phyloP scores from a whole-genome alignment of 2,329 filamentous ascomycete genomes.

The Phialocephala subalpina region DNA sequence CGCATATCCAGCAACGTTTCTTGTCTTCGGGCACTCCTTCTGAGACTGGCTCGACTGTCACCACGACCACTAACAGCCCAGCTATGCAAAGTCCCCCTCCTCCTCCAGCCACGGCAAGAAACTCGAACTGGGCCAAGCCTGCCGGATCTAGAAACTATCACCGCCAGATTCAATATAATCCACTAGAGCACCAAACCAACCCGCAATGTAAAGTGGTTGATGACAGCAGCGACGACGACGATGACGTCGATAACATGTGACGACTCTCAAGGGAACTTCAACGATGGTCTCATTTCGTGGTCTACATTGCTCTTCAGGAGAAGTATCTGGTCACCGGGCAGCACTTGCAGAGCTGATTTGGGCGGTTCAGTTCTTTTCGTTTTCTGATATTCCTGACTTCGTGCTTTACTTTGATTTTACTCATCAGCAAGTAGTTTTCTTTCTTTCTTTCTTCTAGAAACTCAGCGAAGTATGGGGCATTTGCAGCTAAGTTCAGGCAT shows the following conservation, averaged over 20 bases:
- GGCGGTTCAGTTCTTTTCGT: no score
- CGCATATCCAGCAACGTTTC: background rate
- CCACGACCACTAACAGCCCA: background rate
- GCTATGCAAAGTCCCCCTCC: background rate
- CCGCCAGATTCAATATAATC: background rate
- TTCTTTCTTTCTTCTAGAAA: background rate
- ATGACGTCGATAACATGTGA: background rate
- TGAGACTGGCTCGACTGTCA: background rate
- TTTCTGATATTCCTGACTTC: background rate
- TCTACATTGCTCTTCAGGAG: background rate
- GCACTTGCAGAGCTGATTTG: background rate
- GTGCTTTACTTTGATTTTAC: background rate
- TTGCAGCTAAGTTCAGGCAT: background rate
- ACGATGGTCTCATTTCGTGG: background rate
- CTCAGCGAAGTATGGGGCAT: background rate
- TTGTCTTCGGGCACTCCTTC: background rate
- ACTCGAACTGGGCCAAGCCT: conserved; percentile 18
- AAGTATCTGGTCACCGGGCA: background rate
- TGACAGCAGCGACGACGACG: background rate
- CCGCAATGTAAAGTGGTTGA: background rate
- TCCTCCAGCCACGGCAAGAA: background rate
- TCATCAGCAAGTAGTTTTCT: background rate
- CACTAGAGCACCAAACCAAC: background rate
- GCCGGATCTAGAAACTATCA: background rate
- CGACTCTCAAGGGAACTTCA: background rate